These are phyloP conservation scores for Aphanomyces euteiches DNA, from an alignment of 352 stramenopile species.

Conservation along the genomic window DNA sequence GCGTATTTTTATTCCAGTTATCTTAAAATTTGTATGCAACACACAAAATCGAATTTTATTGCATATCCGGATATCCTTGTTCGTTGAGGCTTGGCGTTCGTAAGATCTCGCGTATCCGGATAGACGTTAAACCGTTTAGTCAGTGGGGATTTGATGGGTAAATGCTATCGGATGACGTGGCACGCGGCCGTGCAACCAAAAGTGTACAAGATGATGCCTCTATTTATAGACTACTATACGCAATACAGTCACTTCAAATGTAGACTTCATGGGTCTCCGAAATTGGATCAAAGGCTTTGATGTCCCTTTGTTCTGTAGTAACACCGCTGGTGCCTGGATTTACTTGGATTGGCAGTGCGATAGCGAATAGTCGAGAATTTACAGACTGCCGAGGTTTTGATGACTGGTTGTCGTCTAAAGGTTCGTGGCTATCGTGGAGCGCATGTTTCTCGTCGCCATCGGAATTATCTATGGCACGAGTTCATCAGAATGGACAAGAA, in stretches of 20 bases:
- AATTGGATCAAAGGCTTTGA: slow-evolving; percentile 14
- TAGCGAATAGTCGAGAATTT: slow-evolving; percentile 17
- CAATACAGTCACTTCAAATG: slow-evolving; percentile 16
- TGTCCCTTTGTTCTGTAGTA: neutral
- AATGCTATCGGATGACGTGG: too few relatives aligned
- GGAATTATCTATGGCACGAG: neutral
- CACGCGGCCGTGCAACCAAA: too few relatives aligned
- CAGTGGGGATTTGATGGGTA: too few relatives aligned
- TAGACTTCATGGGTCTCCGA: slow-evolving; percentile 27
- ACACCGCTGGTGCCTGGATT: neutral
- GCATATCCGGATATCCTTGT: neutral
- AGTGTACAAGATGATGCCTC: too few relatives aligned
- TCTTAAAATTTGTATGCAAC: neutral
- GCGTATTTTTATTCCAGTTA: neutral
- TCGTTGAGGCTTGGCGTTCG: too few relatives aligned
- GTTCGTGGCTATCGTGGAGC: neutral
- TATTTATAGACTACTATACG: neutral
- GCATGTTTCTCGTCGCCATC: slow-evolving; percentile 9
- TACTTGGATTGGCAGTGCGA: slow-evolving; percentile 1
- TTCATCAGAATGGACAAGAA: neutral
- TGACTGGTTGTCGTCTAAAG: slow-evolving; percentile 6
- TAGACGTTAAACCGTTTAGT: too few relatives aligned
- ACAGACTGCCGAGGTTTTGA: slow-evolving; percentile 14
- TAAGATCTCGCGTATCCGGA: too few relatives aligned
- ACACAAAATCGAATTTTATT: slow-evolving; percentile 4